Percentiles rank a stretch among this genome's conserved stretches.
phyloP scores from a whole-genome alignment of 208 protist species.

The Trypanosoma congolense region DNA sequence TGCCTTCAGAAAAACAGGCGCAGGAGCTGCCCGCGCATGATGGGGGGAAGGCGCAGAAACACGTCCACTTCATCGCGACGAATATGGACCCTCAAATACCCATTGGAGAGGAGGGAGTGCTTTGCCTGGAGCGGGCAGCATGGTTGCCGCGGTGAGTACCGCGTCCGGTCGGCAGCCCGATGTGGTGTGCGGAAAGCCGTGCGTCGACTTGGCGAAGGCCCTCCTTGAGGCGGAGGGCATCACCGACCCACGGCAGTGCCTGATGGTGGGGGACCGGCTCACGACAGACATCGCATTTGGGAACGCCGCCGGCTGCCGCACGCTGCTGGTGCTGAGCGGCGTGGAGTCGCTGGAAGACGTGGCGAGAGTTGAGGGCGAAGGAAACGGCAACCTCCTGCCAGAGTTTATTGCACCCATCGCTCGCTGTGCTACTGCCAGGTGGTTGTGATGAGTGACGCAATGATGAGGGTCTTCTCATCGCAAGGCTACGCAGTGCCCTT shows the following conservation, averaged over 20 bases:
- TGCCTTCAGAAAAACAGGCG: conserved; percentile 30
- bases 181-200: conserved; percentile 66
- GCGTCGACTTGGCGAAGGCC: conserved; percentile 46
- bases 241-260: conserved; percentile 35
- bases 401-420: conserved; percentile 62
- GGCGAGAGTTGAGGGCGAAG: conserved; percentile 24
- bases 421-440: conserved; percentile 37
- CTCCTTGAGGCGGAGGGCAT: conserved; percentile 52
- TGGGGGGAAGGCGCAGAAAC: neutral
- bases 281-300: conserved; percentile 80
- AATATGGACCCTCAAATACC: conserved; percentile 74
- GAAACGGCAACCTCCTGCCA: conserved; percentile 30
- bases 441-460: neutral
- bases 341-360: conserved; percentile 42
- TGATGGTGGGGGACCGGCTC: conserved; percentile 77
- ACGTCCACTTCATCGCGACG: conserved; percentile 51
- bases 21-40: neutral
- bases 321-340: conserved; percentile 68
- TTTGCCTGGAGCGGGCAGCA: conserved; percentile 55
- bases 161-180: conserved; percentile 31
- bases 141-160: conserved; percentile 35
- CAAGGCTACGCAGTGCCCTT: no score
- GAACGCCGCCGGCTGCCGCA: conserved; percentile 45
- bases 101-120: conserved; percentile 24
- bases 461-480: no score